Evolutionary conservation across 2,329 filamentous ascomycete species (phyloP), one percentile per base, ranked within the genome.

Genomic region (Plenodomus biglobosus): DNA sequence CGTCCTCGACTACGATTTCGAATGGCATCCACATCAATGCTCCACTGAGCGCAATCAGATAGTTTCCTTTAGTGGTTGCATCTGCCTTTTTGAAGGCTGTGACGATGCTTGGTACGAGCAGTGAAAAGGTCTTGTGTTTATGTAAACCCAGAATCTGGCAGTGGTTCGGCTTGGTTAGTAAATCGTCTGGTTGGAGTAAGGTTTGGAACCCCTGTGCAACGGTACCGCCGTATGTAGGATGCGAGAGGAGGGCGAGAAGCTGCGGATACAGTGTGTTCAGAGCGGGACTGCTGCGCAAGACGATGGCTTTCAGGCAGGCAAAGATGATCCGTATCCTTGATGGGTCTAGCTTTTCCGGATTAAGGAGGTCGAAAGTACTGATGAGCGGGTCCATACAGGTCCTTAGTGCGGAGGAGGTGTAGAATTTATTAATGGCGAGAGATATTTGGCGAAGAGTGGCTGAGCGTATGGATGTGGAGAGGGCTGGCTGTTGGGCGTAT

Each of bases 61-160:
- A 84, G 52, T 84, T 82, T 39, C 78, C 76, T 66, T 86, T 87
- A 17, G 74, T 68, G 11, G 70, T 56, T 46, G 61, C 48, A 22
- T 70, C 66, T 7, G 77, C 74, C 16, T 68, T 68, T 47, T 76
- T 77, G 62, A 85, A 82, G 3, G 75, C 72, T 20, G 75, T 68
- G 3, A 80, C 78, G 41, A 86, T 80, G 22, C 77, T 68, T 0
- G 84, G 83, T 2, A 83, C 74, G 3, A 84, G 74, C 15, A 82
- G 79, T 22, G 77, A 78, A 69, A 87, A 87, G 35, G 81, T 76
- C 52, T 81, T 83, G 59, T 87, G 85, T 61, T 84, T 85, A 55
- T 82, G 79, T 2, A 87, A 74, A 3, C 83, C 75, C 3, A 84
- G 80, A 32, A 87, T 79, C 16, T 78, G 76, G 51, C 83, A 85